These are phyloP conservation scores for Saccharomyces jurei DNA, from an alignment of 805 yeast genomes.

Conservation along the genomic window DNA sequence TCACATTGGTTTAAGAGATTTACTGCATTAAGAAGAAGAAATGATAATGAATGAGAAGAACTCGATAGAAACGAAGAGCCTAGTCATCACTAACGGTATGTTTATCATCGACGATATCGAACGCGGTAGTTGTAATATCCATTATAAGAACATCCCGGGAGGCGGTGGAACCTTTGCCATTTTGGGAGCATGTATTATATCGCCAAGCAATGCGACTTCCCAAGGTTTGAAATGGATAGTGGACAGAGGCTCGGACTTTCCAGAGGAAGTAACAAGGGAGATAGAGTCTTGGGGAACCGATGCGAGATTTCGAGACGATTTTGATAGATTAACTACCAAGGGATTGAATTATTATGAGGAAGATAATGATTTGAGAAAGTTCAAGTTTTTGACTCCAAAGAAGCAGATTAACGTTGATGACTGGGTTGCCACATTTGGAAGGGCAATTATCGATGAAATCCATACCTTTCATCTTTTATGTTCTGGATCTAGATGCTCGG, in stretches of 20 bases:
- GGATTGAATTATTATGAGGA: conserved; percentile 74
- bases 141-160: conserved; percentile 54
- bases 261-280: conserved; percentile 36
- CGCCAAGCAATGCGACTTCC: conserved; percentile 31
- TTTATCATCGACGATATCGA: conserved; percentile 83
- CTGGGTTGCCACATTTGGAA: conserved; percentile 20
- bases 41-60: not conserved
- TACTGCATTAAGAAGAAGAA: not conserved
- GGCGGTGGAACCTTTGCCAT: conserved; percentile 87
- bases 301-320: conserved; percentile 44
- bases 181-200: conserved; percentile 59
- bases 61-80: not conserved
- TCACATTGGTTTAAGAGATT: not conserved
- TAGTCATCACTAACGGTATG: conserved; percentile 74
- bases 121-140: conserved; percentile 27
- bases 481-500: conserved; percentile 52
- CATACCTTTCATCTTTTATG: conserved; percentile 64
- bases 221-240: conserved; percentile 54
- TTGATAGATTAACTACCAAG: conserved; percentile 56
- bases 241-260: conserved; percentile 78
- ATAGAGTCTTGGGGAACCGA: conserved; percentile 59
- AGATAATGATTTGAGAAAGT: conserved; percentile 50
- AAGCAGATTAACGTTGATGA: conserved; percentile 52
- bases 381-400: conserved; percentile 58
- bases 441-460: conserved; percentile 30